Evolutionary conservation across 208 protist genomes (phyloP).

Genomic region (Leishmania tarentolae): DNA sequence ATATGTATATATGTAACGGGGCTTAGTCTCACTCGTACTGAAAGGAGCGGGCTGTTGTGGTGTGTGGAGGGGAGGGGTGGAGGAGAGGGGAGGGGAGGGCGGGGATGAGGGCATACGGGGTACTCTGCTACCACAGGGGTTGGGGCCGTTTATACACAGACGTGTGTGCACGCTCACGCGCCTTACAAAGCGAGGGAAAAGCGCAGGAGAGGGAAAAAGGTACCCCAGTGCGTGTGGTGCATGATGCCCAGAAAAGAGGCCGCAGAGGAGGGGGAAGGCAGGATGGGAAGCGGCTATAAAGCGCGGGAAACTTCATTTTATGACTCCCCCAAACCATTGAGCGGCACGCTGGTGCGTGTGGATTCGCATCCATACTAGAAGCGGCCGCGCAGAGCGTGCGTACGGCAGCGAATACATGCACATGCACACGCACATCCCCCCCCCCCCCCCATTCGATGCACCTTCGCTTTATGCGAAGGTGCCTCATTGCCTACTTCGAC

Average conservation of each 20-base stretch:
- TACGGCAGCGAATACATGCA: neutral
- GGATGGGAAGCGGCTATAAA: neutral
- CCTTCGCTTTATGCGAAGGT: neutral
- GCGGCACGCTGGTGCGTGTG: neutral
- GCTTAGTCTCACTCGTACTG: neutral
- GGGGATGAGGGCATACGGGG: neutral
- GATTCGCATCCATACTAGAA: neutral
- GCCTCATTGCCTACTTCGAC: neutral
- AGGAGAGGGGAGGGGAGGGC: neutral
- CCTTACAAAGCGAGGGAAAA: neutral
- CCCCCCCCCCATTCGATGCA: neutral
- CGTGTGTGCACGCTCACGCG: neutral
- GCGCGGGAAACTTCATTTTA: neutral
- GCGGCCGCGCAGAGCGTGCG: neutral
- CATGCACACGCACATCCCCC: neutral
- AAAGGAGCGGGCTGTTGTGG: neutral
- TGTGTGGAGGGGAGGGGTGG: neutral
- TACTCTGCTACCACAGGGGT: neutral
- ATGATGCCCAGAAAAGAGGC: neutral
- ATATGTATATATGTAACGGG: neutral
- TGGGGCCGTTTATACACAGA: neutral
- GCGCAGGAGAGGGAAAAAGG: neutral
- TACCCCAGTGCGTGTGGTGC: neutral
- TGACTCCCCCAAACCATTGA: neutral
- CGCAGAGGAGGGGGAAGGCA: neutral